phyloP scores from a whole-genome alignment of 1,284 basidiomycete genomes.

The Cryptococcus wingfieldii region DNA sequence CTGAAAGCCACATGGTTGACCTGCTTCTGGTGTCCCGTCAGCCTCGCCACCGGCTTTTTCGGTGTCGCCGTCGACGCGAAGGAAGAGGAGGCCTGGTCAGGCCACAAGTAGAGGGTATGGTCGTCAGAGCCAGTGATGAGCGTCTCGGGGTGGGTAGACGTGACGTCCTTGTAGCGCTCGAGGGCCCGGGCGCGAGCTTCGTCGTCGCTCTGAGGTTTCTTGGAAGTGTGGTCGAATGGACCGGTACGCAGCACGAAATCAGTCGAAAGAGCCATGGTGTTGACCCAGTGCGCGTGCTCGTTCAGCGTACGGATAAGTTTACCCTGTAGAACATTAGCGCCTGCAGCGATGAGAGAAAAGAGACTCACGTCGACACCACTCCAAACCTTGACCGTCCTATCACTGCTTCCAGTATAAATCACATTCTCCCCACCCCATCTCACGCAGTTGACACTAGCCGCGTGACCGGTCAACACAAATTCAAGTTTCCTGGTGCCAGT shows the following conservation, averaged over 20 bases:
- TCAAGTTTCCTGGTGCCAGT: slow-evolving; percentile 67
- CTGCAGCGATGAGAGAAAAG: not conserved
- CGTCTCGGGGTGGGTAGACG: slow-evolving; percentile 68
- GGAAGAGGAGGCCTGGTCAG: slow-evolving; percentile 51
- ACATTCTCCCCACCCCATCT: slow-evolving; percentile 91
- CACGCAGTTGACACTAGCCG: slow-evolving; percentile 89
- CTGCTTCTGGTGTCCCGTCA: slow-evolving; percentile 94
- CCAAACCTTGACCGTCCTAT: slow-evolving; percentile 92
- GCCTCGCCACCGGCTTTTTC: slow-evolving; percentile 77
- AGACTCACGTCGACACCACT: slow-evolving; percentile 66
- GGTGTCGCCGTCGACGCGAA: slow-evolving; percentile 52
- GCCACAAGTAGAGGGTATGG: slow-evolving; percentile 93
- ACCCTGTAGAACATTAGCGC: slow-evolving; percentile 38
- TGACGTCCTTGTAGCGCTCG: slow-evolving; percentile 66
- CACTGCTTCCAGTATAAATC: slow-evolving; percentile 89
- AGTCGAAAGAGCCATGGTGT: slow-evolving; percentile 89
- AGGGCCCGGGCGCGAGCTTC: slow-evolving; percentile 68
- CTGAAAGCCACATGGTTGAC: slow-evolving; percentile 94
- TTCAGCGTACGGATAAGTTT: slow-evolving; percentile 65
- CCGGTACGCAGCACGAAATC: slow-evolving; percentile 94
- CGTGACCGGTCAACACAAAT: slow-evolving; percentile 88
- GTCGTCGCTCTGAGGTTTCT: slow-evolving; percentile 67
- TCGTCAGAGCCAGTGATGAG: slow-evolving; percentile 92
- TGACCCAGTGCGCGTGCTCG: slow-evolving; percentile 99
- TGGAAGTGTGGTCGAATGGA: slow-evolving; percentile 83